Evolutionary conservation across 306 rosid genomes (phyloP).

Genomic region (Sophora flavescens): DNA sequence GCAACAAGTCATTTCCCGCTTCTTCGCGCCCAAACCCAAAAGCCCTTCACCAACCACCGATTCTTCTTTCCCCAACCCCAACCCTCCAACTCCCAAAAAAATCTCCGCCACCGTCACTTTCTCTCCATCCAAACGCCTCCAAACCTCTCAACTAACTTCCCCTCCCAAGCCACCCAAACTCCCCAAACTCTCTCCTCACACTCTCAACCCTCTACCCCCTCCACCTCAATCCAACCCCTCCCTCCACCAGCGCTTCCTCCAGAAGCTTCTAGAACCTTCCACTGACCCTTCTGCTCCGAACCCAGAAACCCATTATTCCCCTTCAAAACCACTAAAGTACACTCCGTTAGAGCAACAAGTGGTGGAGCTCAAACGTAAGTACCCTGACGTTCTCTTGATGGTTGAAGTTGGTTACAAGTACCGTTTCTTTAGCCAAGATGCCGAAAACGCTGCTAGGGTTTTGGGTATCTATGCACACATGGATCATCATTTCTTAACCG

Average conservation of each 20-base stretch:
- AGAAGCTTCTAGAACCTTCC: constrained; percentile 78
- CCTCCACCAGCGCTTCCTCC: constrained; percentile 76
- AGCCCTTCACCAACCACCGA: constrained; percentile 45
- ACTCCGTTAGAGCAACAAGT: constrained; percentile 89
- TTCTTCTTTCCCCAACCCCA: constrained; percentile 36
- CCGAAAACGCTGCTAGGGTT: constrained; percentile 78
- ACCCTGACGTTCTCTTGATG: constrained; percentile 94
- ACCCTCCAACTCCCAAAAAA: constrained; percentile 77
- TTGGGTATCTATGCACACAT: constrained; percentile 82
- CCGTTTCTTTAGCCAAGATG: constrained; percentile 83
- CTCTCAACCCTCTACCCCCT: constrained; percentile 53
- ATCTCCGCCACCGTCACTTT: constrained; percentile 79
- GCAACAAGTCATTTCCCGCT: constrained; percentile 88
- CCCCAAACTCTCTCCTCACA: constrained; percentile 69
- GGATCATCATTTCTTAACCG: constrained; percentile 85
- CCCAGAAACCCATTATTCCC: constrained; percentile 37
- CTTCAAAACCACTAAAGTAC: constrained; percentile 50
- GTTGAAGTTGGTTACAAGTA: constrained; percentile 91
- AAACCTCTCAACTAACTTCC: constrained; percentile 59
- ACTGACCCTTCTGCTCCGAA: constrained; percentile 31
- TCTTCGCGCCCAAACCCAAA: constrained; percentile 83
- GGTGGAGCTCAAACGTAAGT: constrained; percentile 64
- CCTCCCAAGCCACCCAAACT: constrained; percentile 55
- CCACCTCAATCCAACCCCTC: constrained; percentile 45
- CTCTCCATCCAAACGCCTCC: constrained; percentile 86